Conservation (phyloP, 352 stramenopile genomes). For the Albugo laibachii region DNA sequence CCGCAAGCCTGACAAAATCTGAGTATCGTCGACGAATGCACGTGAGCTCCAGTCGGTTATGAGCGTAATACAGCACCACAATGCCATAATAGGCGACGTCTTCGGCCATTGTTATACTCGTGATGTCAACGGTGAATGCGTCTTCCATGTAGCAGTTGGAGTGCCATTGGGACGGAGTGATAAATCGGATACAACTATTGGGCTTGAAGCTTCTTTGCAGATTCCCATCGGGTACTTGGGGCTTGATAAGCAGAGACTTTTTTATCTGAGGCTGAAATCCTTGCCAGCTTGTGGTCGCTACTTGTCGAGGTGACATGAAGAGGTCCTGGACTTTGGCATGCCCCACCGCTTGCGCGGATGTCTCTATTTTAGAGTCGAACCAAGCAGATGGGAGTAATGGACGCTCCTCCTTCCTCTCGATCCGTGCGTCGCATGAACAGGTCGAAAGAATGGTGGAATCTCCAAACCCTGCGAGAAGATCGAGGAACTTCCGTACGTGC, state of each 20-base stretch:
- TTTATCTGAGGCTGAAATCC: too few species aligned
- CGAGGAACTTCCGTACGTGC: slow-evolving; percentile 43
- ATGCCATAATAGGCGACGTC: slow-evolving; percentile 34
- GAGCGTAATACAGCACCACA: slow-evolving; percentile 30
- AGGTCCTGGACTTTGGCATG: slow-evolving; percentile 14
- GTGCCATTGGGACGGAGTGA: slow-evolving; percentile 29
- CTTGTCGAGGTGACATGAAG: slow-evolving; percentile 10
- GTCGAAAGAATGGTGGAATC: slow-evolving; percentile 33
- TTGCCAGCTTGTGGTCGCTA: too few species aligned
- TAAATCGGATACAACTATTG: slow-evolving; percentile 26
- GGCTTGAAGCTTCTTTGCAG: too few species aligned
- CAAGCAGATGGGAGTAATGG: slow-evolving; percentile 35
- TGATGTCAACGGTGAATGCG: slow-evolving; percentile 53
- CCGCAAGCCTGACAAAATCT: slow-evolving; percentile 39
- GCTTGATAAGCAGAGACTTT: too few species aligned
- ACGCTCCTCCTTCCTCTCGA: slow-evolving; percentile 29
- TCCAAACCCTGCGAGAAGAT: slow-evolving; percentile 24
- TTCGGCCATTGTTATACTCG: slow-evolving; percentile 22
- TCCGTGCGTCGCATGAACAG: slow-evolving; percentile 50
- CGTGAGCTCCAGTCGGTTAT: slow-evolving; percentile 17
- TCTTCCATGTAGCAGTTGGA: slow-evolving; percentile 20
- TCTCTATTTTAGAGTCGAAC: slow-evolving; percentile 17
- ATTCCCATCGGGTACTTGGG: too few species aligned
- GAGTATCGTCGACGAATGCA: slow-evolving; percentile 42
- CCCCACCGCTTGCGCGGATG: slow-evolving; percentile 4